Evolutionary conservation across 371 early-diverging fungal genomes (phyloP), one percentile per base, ranked within the genome.

Genomic region (Blakeslea trispora): DNA sequence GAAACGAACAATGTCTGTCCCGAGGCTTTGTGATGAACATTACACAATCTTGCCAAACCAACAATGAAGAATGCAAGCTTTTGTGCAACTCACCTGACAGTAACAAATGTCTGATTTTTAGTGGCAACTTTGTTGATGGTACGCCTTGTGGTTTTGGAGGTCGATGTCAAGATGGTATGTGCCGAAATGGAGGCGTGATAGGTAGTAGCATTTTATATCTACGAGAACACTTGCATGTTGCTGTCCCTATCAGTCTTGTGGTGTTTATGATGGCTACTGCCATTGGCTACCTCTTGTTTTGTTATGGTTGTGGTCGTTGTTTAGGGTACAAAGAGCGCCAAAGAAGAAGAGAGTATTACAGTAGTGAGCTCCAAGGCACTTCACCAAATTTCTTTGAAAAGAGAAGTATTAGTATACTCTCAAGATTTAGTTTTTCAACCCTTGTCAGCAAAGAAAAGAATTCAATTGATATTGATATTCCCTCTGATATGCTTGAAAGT

Each of bases 121-220:
- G 83, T 5, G 93, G 93, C 2, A 74, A 77, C 46, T 95, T 94
- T 61, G 64, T 91, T 18, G 96, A 97, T 60, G 97, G 96, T 22
- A 91, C 95, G 0, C 78, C 89, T 0, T 97, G 97, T 64, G 96
- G 95, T 7, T 69, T 77, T 55, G 81, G 76, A 34, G 92, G 91
- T 9, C 54, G 61, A 18, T 92, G 91, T 54, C 65, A 63, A 6
- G 44, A 61, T 2, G 84, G 84, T 6, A 19, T 21, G 3, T 88
- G 86, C 19, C 14, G 46, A 10, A 37, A 45, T 31, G 48, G 56
- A 21, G 55, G 35, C 1, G 21, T 43, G 15, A 13, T 35, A 17
- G 48, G 32, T 39, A 44, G 45, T 7, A 44, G 44, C 19, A 15
- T 50, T 44, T 49, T 40, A 7, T 80, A 80, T 77, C 58, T 74